Conservation (phyloP, 2,329 filamentous ascomycete genomes). For the Sclerotinia borealis region DNA sequence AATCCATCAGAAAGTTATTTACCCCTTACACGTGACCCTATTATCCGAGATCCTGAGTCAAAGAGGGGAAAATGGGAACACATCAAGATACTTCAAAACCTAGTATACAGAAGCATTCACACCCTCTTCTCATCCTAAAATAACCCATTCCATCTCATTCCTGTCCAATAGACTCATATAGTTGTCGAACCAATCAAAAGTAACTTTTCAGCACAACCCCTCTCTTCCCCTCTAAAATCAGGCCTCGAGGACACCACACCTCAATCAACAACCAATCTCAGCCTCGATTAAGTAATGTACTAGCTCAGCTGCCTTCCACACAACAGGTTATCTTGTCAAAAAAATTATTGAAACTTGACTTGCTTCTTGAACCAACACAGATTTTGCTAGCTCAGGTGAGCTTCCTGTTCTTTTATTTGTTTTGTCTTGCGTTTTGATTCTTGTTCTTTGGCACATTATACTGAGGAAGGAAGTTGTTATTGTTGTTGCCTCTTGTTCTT, state of each 20-base stretch:
- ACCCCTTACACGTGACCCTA: conserved; percentile 1
- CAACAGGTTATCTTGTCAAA: not conserved
- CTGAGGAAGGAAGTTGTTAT: no score
- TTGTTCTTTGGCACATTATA: no score
- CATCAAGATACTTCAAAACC: not conserved
- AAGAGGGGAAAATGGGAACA: not conserved
- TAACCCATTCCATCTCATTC: no score
- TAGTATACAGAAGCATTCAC: not conserved
- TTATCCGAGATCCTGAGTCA: not conserved
- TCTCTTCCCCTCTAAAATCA: rapidly evolving
- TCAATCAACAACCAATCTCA: not conserved
- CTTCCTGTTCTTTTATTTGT: no score
- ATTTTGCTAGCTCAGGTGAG: no score
- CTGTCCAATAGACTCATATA: not conserved
- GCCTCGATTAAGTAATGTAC: not conserved
- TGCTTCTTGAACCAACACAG: not conserved
- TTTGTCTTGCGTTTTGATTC: no score
- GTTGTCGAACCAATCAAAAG: not conserved
- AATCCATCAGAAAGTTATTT: no score
- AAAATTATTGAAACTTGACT: not conserved
- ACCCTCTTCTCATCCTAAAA: not conserved
- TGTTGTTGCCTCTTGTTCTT: no score
- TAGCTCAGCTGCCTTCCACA: not conserved
- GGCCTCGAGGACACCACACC: no score
- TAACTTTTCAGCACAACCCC: not conserved